Evolutionary conservation across 179 eudicot species (phyloP).

Genomic region (Nepenthes alata): DNA sequence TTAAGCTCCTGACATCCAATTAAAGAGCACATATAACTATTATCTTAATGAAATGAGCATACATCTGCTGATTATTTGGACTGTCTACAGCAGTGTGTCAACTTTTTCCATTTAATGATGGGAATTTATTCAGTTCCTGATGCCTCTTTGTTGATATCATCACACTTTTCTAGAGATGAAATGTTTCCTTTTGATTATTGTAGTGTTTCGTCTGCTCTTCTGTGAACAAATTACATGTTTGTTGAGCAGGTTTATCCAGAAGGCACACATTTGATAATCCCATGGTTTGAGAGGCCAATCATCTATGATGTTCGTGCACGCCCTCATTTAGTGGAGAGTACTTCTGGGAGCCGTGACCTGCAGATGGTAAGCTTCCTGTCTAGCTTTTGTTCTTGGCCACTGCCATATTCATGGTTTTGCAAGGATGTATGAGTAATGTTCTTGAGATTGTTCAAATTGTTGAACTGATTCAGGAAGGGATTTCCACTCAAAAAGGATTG

Average conservation of each 20-base stretch:
- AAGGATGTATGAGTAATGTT: not conserved
- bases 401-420: not conserved
- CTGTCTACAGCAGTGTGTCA: no score
- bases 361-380: slow-evolving; percentile 38
- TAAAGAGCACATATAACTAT: no score
- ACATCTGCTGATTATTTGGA: no score
- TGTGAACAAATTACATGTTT: not conserved
- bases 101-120: no score
- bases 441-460: no score
- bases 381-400: not conserved
- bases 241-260: slow-evolving; percentile 53
- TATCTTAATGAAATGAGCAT: no score
- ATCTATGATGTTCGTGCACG: slow-evolving; percentile 65
- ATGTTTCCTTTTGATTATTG: not conserved
- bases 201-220: not conserved
- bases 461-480: no score
- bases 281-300: slow-evolving; percentile 59
- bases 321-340: slow-evolving; percentile 49
- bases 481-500: no score
- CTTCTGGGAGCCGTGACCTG: slow-evolving; percentile 61
- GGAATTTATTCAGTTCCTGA: no score
- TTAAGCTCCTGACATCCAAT: no score
- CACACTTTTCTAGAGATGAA: not conserved
- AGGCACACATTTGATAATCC: slow-evolving; percentile 55
- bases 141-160: no score